Evolutionary conservation across 2,329 filamentous ascomycete species (phyloP).

Genomic region (Sphaceloma murrayae): DNA sequence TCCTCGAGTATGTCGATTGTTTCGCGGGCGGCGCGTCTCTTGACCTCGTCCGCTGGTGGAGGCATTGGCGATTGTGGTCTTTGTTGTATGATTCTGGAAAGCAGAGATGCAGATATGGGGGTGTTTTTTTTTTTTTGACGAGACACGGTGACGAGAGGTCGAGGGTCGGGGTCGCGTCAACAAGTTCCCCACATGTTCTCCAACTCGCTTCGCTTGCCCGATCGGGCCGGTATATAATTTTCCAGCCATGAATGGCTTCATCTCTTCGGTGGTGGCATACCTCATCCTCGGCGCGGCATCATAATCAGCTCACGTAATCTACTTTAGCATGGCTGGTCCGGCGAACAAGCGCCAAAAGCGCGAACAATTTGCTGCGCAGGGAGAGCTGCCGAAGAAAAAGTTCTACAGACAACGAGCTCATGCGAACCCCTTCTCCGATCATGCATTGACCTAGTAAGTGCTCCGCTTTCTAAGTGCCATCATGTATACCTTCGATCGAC

Average conservation of each 20-base stretch:
- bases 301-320: background rate
- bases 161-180: slow-evolving; percentile 6
- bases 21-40: slow-evolving; percentile 68
- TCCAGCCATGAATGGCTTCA: too few species aligned
- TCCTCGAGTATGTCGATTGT: slow-evolving; percentile 65
- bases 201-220: slow-evolving; percentile 14
- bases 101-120: too few species aligned
- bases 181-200: slow-evolving; percentile 7
- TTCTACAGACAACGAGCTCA: slow-evolving; percentile 95
- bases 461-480: too few species aligned
- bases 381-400: slow-evolving; percentile 76
- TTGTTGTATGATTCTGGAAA: too few species aligned
- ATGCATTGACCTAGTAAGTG: slow-evolving; percentile 74
- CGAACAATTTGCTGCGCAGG: slow-evolving; percentile 35
- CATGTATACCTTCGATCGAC: too few species aligned
- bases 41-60: slow-evolving; percentile 45
- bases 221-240: slow-evolving; percentile 2
- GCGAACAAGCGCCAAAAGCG: slow-evolving; percentile 37
- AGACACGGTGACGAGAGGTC: background rate
- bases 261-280: too few species aligned
- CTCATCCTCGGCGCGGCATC: too few species aligned
- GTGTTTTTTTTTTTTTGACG: too few species aligned
- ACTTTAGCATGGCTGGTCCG: slow-evolving; percentile 27
- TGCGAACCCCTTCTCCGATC: slow-evolving; percentile 96
- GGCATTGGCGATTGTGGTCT: too few species aligned